phyloP scores from a whole-genome alignment of 306 rosid genomes.

The Malus asiatica region DNA sequence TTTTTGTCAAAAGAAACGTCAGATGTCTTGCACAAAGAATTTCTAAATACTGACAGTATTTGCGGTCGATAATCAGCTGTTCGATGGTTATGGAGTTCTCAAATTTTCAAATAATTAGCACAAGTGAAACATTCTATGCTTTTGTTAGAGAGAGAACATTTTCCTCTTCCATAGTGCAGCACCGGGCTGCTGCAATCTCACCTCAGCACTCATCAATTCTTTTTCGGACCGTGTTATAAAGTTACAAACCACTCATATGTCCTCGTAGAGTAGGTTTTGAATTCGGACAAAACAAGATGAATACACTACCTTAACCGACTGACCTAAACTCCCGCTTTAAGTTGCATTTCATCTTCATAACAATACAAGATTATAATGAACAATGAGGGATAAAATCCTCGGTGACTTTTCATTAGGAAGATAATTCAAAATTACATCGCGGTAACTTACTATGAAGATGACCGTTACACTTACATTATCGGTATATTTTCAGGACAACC shows the following conservation, averaged over 20 bases:
- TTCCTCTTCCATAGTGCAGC: not conserved
- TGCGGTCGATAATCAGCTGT: too few relatives aligned
- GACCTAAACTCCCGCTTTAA: not conserved
- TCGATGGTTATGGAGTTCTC: not conserved
- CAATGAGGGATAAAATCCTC: not conserved
- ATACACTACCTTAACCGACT: too few relatives aligned
- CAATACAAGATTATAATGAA: not conserved
- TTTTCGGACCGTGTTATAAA: not conserved
- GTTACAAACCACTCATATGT: too few relatives aligned
- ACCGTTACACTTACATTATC: not conserved
- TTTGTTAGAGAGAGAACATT: too few relatives aligned
- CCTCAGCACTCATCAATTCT: not conserved
- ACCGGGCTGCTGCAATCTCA: constrained; percentile 2
- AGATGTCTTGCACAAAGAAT: too few relatives aligned
- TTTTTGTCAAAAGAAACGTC: too few relatives aligned
- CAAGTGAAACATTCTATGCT: not conserved
- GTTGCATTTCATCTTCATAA: not conserved
- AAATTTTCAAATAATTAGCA: not conserved
- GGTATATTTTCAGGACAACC: constrained; percentile 4
- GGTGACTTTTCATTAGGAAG: not conserved
- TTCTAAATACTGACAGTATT: too few relatives aligned
- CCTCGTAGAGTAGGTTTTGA: too few relatives aligned
- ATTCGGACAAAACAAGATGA: too few relatives aligned
- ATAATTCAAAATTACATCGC: constrained; percentile 23
- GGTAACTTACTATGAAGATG: not conserved